A percentile compares a stretch with the other conserved stretches of the same genome.
Conservation (phyloP, 2,329 filamentous ascomycete genomes). For the Lachnellula hyalina region DNA sequence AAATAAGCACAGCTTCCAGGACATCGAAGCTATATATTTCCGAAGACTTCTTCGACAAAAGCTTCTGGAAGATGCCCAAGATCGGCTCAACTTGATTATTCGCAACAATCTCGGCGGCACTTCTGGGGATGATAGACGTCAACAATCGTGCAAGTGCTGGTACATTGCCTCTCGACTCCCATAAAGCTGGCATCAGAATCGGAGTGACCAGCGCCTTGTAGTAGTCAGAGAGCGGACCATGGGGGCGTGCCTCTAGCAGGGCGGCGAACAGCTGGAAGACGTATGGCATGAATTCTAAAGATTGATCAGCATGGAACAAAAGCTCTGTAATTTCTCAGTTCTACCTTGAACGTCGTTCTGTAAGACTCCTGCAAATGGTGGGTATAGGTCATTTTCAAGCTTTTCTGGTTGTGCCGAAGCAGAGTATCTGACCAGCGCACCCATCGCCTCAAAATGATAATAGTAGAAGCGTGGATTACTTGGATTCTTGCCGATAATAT, state of each 20-base stretch:
- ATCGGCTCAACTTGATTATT: conserved; percentile 82
- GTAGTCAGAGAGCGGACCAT: conserved; percentile 70
- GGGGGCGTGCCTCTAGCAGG: conserved; percentile 79
- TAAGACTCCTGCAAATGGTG: conserved; percentile 75
- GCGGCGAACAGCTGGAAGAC: conserved; percentile 94
- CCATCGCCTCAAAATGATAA: conserved; percentile 93
- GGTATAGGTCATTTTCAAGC: conserved; percentile 76
- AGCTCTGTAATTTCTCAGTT: conserved; percentile 15
- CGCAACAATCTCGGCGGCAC: conserved; percentile 64
- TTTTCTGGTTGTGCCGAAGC: conserved; percentile 63
- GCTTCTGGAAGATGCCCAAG: conserved; percentile 92
- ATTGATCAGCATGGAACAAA: conserved; percentile 28
- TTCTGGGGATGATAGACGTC: conserved; percentile 75
- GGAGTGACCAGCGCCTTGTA: conserved; percentile 76
- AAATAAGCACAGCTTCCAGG: conserved; percentile 70
- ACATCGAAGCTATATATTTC: conserved; percentile 87
- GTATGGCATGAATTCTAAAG: conserved; percentile 84
- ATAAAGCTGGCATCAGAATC: conserved; percentile 74
- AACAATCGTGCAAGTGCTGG: conserved; percentile 84
- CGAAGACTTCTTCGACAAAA: conserved; percentile 61
- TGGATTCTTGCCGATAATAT: conserved; percentile 87
- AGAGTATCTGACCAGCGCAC: conserved; percentile 75
- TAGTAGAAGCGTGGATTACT: conserved; percentile 99
- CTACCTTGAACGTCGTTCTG: conserved; percentile 74
- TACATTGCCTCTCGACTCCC: conserved; percentile 90